These are phyloP conservation scores for Termitomyces sp. DNA, from an alignment of 768 basidiomycete species.

Conservation along the genomic window DNA sequence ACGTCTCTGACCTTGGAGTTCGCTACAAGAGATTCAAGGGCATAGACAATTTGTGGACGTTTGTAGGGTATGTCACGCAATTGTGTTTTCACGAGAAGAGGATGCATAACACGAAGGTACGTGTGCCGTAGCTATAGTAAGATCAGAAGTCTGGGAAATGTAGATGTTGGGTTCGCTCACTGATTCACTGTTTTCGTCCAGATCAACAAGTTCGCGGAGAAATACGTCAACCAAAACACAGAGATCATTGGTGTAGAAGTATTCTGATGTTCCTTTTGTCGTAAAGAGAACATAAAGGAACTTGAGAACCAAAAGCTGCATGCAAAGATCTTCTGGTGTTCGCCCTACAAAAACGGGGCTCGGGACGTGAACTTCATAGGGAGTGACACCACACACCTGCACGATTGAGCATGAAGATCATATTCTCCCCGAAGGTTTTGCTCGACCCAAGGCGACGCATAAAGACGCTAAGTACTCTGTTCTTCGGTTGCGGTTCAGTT, in stretches of 20 bases:
- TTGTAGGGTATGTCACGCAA: constrained; percentile 85
- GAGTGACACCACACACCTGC: constrained; percentile 56
- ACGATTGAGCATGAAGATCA: constrained; percentile 99
- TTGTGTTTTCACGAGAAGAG: constrained; percentile 92
- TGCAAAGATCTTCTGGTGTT: constrained; percentile 87
- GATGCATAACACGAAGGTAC: constrained; percentile 94
- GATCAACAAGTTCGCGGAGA: constrained; percentile 85
- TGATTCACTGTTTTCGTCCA: constrained; percentile 93
- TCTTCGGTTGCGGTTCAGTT: constrained; percentile 43
- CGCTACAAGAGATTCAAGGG: constrained; percentile 74
- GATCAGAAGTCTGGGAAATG: background rate
- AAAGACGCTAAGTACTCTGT: constrained; percentile 80
- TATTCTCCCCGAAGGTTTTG: constrained; percentile 96
- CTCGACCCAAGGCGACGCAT: constrained; percentile 82
- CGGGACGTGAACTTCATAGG: background rate
- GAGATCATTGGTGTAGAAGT: constrained; percentile 97
- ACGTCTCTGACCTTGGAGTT: constrained; percentile 79
- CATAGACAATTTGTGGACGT: constrained; percentile 80
- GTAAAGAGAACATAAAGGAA: constrained; percentile 94
- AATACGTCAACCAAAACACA: constrained; percentile 97
- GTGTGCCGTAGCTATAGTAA: constrained; percentile 82
- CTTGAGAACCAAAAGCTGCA: constrained; percentile 93
- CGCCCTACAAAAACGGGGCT: constrained; percentile 48
- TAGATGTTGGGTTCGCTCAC: constrained; percentile 41
- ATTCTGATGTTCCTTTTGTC: constrained; percentile 88